Evolutionary conservation across 2,329 filamentous ascomycete genomes (phyloP).

Genomic region (Calonectria crousiana): DNA sequence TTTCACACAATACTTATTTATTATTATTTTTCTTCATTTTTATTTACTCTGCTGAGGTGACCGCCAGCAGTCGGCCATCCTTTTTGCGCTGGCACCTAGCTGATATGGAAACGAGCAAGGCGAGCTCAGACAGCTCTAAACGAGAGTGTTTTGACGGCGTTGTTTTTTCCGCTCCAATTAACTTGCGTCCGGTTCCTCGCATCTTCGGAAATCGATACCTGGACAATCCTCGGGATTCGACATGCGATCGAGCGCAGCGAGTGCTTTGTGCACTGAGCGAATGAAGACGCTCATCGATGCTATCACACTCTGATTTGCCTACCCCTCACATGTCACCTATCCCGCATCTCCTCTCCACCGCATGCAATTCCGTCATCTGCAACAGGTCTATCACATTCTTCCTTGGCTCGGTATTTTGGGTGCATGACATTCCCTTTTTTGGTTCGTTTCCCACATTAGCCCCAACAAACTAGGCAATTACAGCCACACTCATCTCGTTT

Average conservation of each 20-base stretch:
- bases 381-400: neutral
- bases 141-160: neutral
- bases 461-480: neutral
- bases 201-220: neutral
- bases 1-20: conserved; percentile 30
- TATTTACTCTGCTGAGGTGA: conserved; percentile 11
- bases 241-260: neutral
- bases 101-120: neutral
- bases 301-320: neutral
- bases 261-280: neutral
- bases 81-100: neutral
- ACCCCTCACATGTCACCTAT: conserved; percentile 17
- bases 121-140: neutral
- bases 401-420: neutral
- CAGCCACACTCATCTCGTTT: neutral
- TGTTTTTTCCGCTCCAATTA: neutral
- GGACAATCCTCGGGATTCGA: neutral
- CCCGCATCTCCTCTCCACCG: conserved; percentile 2
- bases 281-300: neutral
- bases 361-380: conserved; percentile 8
- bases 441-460: neutral
- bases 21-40: conserved; percentile 10
- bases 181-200: neutral
- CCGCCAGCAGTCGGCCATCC: neutral
- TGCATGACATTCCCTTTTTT: neutral